Evolutionary conservation across 805 yeast genomes (phyloP), one percentile per base, ranked within the genome.

Genomic region (Trichomonascus vanleenenianus): DNA sequence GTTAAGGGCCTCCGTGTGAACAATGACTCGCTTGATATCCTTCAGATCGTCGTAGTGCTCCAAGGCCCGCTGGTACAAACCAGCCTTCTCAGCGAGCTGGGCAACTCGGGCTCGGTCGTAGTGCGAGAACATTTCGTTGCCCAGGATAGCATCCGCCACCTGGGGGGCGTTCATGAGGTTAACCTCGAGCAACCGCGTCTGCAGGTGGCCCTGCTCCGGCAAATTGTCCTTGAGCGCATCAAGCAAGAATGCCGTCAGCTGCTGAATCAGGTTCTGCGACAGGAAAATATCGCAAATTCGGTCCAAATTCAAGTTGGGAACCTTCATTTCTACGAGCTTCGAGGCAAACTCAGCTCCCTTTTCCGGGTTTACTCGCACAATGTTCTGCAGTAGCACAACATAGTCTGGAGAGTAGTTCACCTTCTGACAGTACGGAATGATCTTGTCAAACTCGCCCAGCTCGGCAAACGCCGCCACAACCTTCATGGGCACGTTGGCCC

Each of bases 81-180:
- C 97, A n/a, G 96, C 91, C 68, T 87, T 87, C 69, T 93, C 99
- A 66, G 96, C 81, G 54, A 94, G 75, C 48, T 81, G 76, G 18
- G 97, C 98, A 61, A 93, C 82, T 32, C 94, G 83, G 57, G 94
- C 88, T 57, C 86, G 84, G 66, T 93, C 98, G 65, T 86, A 93
- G 63, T 89, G 96, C 54, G 89, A 79, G 71, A 94, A 93, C 86
- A 93, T 91, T 50, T 82, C 81, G 66, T 91, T 93, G 50, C 97
- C 96, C 58, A 93, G 74, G 55, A 93, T 93, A 16, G 99, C 99
- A 67, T 93, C 98, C 37, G 98, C 99, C 47, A 93, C 99, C 74
- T 93, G 98, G 43, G 99, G 99, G 14, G 98, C 98, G 64, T 89
- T 94, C 62, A 86, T 66, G 63, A 93, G 73, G 66, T 93, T 93